Conservation (phyloP, 192 early-diverging fungal genomes). For the Thamnidium elegans region DNA sequence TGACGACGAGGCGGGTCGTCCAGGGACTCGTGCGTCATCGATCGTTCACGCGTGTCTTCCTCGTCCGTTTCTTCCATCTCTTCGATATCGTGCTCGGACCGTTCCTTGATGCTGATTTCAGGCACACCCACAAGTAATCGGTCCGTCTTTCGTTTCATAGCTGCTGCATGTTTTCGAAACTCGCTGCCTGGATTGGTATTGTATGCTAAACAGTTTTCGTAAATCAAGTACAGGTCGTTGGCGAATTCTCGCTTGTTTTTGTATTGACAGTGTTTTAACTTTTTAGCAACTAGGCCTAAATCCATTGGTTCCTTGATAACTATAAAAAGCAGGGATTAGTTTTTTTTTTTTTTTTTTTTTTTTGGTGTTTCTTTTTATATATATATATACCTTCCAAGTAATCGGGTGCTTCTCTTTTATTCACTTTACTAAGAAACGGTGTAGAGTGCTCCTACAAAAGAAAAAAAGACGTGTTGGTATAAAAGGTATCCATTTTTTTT, state of each 20-base stretch:
- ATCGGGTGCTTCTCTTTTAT: conserved; percentile 86
- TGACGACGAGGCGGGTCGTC: no score
- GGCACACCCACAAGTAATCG: conserved; percentile 75
- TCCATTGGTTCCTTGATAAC: conserved; percentile 96
- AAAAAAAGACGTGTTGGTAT: neutral
- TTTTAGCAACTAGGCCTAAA: conserved; percentile 82
- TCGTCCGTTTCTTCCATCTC: conserved; percentile 58
- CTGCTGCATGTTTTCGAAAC: conserved; percentile 78
- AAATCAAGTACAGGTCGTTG: conserved; percentile 84
- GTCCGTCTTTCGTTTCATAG: conserved; percentile 74
- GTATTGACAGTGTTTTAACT: conserved; percentile 77
- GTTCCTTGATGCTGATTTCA: conserved; percentile 60
- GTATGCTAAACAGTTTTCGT: conserved; percentile 86
- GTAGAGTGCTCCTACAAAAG: conserved; percentile 67
- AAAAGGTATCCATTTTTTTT: neutral
- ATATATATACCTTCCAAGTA: conserved; percentile 68
- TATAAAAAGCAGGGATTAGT: conserved; percentile 17
- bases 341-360: neutral
- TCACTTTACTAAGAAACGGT: conserved; percentile 87
- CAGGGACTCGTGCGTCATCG: no score
- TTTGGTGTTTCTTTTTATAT: neutral
- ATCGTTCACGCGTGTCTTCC: conserved; percentile 4
- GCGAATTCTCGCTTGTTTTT: conserved; percentile 82
- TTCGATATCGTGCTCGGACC: conserved; percentile 51
- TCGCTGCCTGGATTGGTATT: conserved; percentile 83